These are phyloP conservation scores for Lachancea fermentati DNA, from an alignment of 805 yeast genomes.

Conservation along the genomic window DNA sequence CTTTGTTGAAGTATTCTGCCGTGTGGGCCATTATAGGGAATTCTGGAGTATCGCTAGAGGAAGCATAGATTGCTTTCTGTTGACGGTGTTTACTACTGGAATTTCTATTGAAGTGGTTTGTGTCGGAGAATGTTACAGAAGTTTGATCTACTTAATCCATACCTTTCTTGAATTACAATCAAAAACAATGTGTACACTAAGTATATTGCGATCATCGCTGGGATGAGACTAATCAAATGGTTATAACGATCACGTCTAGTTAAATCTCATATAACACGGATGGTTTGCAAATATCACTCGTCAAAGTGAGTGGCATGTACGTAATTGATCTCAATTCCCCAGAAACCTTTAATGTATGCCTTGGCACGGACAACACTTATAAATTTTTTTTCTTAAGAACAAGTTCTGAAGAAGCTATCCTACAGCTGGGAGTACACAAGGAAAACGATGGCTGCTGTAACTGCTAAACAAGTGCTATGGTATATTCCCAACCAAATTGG, in stretches of 20 bases:
- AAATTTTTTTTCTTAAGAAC: not conserved
- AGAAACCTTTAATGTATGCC: no score
- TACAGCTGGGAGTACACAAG: not conserved
- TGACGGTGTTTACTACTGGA: slow-evolving; percentile 1
- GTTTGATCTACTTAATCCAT: not conserved
- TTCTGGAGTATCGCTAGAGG: not conserved
- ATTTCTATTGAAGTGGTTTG: slow-evolving; percentile 7
- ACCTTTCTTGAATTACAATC: not conserved
- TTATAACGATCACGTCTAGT: not conserved
- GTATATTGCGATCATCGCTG: not conserved
- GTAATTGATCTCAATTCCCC: no score
- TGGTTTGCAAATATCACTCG: no score
- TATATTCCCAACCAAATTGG: slow-evolving; percentile 93
- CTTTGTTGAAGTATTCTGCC: slow-evolving; percentile 10
- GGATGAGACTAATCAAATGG: not conserved
- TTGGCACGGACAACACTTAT: not conserved
- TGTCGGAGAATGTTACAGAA: not conserved
- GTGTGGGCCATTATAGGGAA: slow-evolving; percentile 9
- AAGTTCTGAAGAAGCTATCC: not conserved
- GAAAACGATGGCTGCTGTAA: slow-evolving; percentile 18
- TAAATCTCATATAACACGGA: no score
- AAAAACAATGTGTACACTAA: not conserved
- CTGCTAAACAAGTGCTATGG: slow-evolving; percentile 55
- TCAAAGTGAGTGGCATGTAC: no score
- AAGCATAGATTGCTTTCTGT: not conserved